These are phyloP conservation scores for Harrya chromipes DNA, from an alignment of 768 basidiomycete genomes.

Conservation along the genomic window DNA sequence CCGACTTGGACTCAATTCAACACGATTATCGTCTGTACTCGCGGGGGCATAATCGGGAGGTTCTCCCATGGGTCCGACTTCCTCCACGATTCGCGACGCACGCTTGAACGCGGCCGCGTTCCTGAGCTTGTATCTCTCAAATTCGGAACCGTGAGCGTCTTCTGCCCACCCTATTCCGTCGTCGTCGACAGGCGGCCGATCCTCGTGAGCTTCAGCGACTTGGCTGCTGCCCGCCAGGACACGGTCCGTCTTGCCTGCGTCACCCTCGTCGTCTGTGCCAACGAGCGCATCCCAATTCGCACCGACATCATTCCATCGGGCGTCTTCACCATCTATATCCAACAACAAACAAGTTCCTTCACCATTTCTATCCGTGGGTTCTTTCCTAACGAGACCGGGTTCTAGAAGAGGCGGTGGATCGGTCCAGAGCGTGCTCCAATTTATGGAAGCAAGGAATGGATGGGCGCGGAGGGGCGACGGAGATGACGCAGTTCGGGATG, in stretches of 20 bases:
- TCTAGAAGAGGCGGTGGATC: conserved; percentile 56
- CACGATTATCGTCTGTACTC: not conserved
- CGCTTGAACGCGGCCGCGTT: conserved; percentile 12
- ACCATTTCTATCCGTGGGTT: conserved; percentile 19
- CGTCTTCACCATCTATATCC: conserved; percentile 30
- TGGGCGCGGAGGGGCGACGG: conserved; percentile 52
- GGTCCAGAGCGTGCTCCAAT: conserved; percentile 67
- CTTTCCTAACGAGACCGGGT: conserved; percentile 55
- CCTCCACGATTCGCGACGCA: conserved; percentile 27
- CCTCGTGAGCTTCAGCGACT: not conserved
- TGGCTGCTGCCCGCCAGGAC: not conserved
- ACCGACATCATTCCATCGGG: conserved; percentile 51
- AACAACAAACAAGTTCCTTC: not conserved
- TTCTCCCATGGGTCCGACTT: conserved; percentile 47
- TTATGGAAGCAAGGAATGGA: conserved; percentile 55
- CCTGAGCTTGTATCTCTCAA: conserved; percentile 23
- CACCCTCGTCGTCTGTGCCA: conserved; percentile 24
- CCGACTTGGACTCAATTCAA: not conserved
- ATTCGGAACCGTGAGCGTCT: conserved; percentile 39
- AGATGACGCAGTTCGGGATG: conserved; percentile 38
- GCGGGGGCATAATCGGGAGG: conserved; percentile 30
- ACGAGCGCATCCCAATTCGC: conserved; percentile 53
- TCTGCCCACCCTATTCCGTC: conserved; percentile 55
- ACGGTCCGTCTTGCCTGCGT: conserved; percentile 14
- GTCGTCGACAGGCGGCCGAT: not conserved